Evolutionary conservation across 495 filamentous ascomycete genomes (phyloP), one percentile per base, ranked within the genome.

Genomic region (Xylaria longipes): DNA sequence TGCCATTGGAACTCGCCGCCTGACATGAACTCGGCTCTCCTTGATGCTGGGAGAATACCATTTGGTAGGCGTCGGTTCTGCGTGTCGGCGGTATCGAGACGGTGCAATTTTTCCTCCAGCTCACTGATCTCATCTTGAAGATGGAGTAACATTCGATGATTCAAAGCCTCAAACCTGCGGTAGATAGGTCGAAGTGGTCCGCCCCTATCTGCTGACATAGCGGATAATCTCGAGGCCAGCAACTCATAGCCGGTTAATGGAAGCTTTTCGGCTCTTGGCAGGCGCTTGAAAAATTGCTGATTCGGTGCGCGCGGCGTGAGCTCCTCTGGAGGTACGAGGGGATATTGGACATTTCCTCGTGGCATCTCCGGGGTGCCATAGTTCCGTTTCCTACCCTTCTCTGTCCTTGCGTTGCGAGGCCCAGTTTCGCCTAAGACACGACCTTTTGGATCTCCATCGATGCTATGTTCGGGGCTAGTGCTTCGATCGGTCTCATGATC

Each of bases 121-220:
- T 95, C 91, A 2, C 88, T 85, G 48, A 97, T 89, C 77, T 97
- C 94, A 76, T 96, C 93, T 81, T 97, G 95, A 1, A 98, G 87
- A 75, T 96, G 89, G 2, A 98, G 84, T 3, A 98, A 85, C 15
- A 97, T 84, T 22, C 95, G 91, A 77, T 97, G 93, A 75, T 97
- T 97, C 5, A 97, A 81, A 11, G 87, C 85, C 76, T 92, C 92
- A 75, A 98, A 98, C 70, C 91, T 91, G 45, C 94, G 90, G 80
- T 97, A 97, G 20, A 98, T 87, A 8, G 93, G 93, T 85, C 86
- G 39, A 91, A 84, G 3, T 76, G 73, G 3, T 78, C 41, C 71
- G 6, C 46, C 1, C 25, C 64, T 68, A 27, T 73, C 50, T 25
- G 70, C 64, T 25, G 72, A 69, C 25, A 80, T 81, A 7, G 84